Percentiles rank a stretch among this genome's conserved stretches.
Conservation (phyloP, 257 asterid species). For the Solanum sparsipilum region DNA sequence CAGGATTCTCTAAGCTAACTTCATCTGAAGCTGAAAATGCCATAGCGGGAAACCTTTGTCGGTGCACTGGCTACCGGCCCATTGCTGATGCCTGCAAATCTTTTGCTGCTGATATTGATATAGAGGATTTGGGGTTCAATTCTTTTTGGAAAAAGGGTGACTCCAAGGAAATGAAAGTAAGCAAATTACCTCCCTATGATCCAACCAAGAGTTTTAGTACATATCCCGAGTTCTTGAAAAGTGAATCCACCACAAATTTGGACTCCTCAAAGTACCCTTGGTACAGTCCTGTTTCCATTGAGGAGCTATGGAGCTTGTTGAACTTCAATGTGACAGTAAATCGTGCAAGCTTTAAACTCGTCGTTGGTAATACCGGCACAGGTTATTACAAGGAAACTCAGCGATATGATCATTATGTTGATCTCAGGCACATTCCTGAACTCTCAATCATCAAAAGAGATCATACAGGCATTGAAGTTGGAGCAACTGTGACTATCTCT, state of each 20-base stretch:
- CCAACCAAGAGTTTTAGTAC: conserved; percentile 13
- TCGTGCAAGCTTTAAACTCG: conserved; percentile 19
- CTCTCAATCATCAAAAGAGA: conserved; percentile 36
- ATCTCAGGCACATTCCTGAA: conserved; percentile 45
- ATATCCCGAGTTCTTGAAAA: conserved; percentile 27
- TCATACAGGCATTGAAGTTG: conserved; percentile 39
- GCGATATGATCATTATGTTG: conserved; percentile 32
- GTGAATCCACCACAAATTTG: conserved; percentile 12
- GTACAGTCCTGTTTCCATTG: conserved; percentile 43
- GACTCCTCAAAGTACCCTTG: conserved; percentile 40
- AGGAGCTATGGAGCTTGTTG: conserved; percentile 43
- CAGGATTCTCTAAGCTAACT: conserved; percentile 55
- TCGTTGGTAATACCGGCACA: conserved; percentile 63
- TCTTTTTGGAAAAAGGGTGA: conserved; percentile 51
- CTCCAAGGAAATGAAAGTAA: conserved; percentile 13
- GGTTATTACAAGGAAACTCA: conserved; percentile 53
- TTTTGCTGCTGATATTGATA: conserved; percentile 56
- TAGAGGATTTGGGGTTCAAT: conserved; percentile 66
- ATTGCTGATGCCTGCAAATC: conserved; percentile 72
- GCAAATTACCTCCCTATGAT: conserved; percentile 34
- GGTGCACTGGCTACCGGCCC: conserved; percentile 77
- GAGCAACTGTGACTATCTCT: conserved; percentile 56
- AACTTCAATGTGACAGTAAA: conserved; percentile 14
- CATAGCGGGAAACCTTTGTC: conserved; percentile 57
- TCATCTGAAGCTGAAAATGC: conserved; percentile 61